Percentiles rank a stretch among this genome's conserved stretches.
These are phyloP conservation scores for Niebla homalea DNA, from an alignment of 495 filamentous ascomycete species.

Conservation along the genomic window DNA sequence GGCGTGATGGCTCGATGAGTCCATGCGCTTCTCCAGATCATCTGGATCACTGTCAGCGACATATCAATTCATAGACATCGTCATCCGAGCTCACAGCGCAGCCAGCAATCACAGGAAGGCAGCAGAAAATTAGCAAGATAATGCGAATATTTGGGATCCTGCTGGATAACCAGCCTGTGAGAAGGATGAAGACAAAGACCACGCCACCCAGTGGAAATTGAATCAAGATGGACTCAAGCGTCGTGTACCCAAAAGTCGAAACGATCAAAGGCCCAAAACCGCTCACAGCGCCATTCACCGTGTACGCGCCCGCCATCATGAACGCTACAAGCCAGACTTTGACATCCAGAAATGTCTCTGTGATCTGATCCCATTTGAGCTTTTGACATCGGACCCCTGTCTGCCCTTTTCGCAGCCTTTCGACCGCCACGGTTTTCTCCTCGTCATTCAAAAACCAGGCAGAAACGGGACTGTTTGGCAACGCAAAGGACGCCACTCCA, in stretches of 20 bases:
- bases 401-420: constrained; percentile 38
- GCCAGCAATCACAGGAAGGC: constrained; percentile 59
- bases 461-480: constrained; percentile 38
- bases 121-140: constrained; percentile 47
- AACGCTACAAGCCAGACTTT: constrained; percentile 41
- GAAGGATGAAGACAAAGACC: constrained; percentile 48
- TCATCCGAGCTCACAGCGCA: constrained; percentile 24
- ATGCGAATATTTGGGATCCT: constrained; percentile 50
- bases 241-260: constrained; percentile 48
- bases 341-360: constrained; percentile 33
- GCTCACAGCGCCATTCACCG: constrained; percentile 62
- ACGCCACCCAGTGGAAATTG: constrained; percentile 60
- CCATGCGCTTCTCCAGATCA: constrained; percentile 65
- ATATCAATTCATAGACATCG: too few relatives aligned
- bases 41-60: constrained; percentile 7
- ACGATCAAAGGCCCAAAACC: constrained; percentile 67
- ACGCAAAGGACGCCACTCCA: constrained; percentile 45
- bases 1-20: constrained; percentile 46
- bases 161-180: constrained; percentile 48
- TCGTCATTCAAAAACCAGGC: constrained; percentile 41
- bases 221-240: constrained; percentile 52
- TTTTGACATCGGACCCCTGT: constrained; percentile 39
- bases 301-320: constrained; percentile 50
- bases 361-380: constrained; percentile 37
- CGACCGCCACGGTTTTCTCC: constrained; percentile 40